These are phyloP conservation scores for Gossypium trilobum DNA, from an alignment of 441 rosid genomes.

Conservation along the genomic window DNA sequence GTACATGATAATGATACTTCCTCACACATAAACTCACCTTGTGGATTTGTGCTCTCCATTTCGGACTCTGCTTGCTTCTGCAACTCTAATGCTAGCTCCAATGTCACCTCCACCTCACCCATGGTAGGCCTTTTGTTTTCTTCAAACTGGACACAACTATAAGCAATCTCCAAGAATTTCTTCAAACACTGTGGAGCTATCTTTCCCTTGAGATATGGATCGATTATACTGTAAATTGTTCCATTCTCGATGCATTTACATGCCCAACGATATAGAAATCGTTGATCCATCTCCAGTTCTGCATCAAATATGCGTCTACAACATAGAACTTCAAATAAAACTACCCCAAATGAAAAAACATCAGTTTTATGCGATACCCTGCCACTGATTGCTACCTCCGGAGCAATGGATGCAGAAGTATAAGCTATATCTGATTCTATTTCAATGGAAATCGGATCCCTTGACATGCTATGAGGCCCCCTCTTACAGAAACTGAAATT, in stretches of 20 bases:
- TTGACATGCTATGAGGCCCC: no score
- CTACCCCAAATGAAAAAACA: not conserved
- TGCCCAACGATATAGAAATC: not conserved
- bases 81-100: slow-evolving; percentile 2
- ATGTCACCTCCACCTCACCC: slow-evolving; percentile 1
- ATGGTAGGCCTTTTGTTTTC: not conserved
- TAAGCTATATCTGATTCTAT: no score
- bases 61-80: not conserved
- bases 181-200: not conserved
- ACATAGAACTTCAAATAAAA: not conserved
- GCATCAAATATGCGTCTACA: not conserved
- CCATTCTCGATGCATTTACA: not conserved
- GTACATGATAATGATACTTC: not conserved
- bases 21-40: not conserved
- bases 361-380: not conserved
- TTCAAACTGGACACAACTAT: not conserved
- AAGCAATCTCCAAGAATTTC: not conserved
- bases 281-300: no score
- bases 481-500: no score
- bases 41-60: not conserved
- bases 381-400: no score
- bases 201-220: not conserved
- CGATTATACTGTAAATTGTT: not conserved
- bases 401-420: no score
- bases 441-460: no score